phyloP scores from a whole-genome alignment of 2,329 filamentous ascomycete species.

The Plenodomus tracheiphilus region DNA sequence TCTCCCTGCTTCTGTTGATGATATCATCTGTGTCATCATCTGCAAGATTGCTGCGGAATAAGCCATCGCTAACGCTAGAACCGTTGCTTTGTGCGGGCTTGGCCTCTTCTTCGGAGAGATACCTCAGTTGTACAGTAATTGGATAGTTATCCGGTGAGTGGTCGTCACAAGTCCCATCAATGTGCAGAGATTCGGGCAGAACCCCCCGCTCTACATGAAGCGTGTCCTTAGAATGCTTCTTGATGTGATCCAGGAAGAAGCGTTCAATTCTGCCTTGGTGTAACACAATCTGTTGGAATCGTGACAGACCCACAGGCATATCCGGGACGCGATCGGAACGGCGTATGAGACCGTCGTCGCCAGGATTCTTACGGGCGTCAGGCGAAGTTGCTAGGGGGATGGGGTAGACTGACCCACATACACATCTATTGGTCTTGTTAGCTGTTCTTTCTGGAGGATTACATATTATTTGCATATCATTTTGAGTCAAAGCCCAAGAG shows the following conservation, averaged over 20 bases:
- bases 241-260: conserved; percentile 66
- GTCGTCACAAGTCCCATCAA: conserved; percentile 58
- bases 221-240: conserved; percentile 56
- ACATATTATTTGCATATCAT: no score
- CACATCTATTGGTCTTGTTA: conserved; percentile 31
- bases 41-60: conserved; percentile 63
- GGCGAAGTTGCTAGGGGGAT: background rate
- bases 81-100: conserved; percentile 52
- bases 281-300: conserved; percentile 67
- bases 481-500: no score
- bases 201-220: conserved; percentile 61
- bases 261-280: conserved; percentile 73
- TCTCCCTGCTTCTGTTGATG: conserved; percentile 45
- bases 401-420: conserved; percentile 40
- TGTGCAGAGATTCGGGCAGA: conserved; percentile 58
- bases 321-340: conserved; percentile 66
- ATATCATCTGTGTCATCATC: conserved; percentile 62
- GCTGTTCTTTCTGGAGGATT: background rate
- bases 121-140: conserved; percentile 61
- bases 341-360: conserved; percentile 58
- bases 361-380: conserved; percentile 57
- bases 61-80: conserved; percentile 50
- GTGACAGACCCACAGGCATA: conserved; percentile 63
- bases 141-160: conserved; percentile 56
- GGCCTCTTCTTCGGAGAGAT: conserved; percentile 62